Evolutionary conservation across 768 basidiomycete species (phyloP).

Genomic region (Saitozyma sp.): DNA sequence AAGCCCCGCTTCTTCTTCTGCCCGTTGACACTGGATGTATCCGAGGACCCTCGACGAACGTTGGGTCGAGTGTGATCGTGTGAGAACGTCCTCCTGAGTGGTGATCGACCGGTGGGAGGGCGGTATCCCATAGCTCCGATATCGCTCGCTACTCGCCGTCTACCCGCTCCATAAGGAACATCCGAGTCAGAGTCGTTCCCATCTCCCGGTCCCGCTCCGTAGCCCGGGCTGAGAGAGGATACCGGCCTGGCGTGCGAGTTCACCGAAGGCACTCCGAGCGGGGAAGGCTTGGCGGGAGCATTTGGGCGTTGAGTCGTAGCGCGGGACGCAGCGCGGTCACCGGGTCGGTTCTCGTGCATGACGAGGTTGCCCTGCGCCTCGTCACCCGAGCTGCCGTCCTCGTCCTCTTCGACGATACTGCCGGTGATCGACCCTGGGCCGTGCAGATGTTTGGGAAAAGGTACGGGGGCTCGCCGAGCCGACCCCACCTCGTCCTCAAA

Average conservation of each 20-base stretch:
- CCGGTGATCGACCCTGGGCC: slow-evolving; percentile 45
- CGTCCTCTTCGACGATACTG: slow-evolving; percentile 50
- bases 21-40: slow-evolving; percentile 36
- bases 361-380: slow-evolving; percentile 36
- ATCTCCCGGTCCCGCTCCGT: slow-evolving; percentile 8
- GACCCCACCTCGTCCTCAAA: slow-evolving; percentile 33
- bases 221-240: slow-evolving; percentile 13
- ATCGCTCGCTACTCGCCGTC: slow-evolving; percentile 47
- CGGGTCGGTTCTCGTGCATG: slow-evolving; percentile 49
- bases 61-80: slow-evolving; percentile 18
- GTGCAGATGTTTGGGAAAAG: slow-evolving; percentile 27
- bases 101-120: slow-evolving; percentile 33
- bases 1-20: slow-evolving; percentile 48
- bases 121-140: slow-evolving; percentile 42
- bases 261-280: slow-evolving; percentile 42
- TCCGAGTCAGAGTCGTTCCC: slow-evolving; percentile 20
- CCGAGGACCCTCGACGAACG: slow-evolving; percentile 23
- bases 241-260: slow-evolving; percentile 27
- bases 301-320: slow-evolving; percentile 1
- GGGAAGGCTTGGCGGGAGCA: slow-evolving; percentile 24
- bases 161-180: slow-evolving; percentile 20
- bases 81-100: slow-evolving; percentile 43
- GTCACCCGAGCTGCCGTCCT: slow-evolving; percentile 47
- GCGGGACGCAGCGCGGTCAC: slow-evolving; percentile 13
- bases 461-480: slow-evolving; percentile 10